Conservation (phyloP, 2,329 filamentous ascomycete species). For the Colletotrichum trifolii region DNA sequence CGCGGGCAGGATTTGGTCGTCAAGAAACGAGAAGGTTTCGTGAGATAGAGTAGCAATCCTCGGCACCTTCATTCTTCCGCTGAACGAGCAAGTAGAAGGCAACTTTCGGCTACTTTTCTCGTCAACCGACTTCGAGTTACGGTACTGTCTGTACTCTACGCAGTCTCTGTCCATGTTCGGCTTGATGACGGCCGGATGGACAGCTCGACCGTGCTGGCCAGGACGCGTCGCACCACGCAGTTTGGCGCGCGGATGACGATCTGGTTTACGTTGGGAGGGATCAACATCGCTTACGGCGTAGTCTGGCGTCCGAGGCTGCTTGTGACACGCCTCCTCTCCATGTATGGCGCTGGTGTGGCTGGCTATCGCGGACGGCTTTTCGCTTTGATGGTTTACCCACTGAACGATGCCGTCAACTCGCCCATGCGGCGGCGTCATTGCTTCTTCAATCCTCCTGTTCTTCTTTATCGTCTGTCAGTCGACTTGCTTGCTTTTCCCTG, state of each 20-base stretch:
- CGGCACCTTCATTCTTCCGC: not conserved
- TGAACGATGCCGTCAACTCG: too few relatives aligned
- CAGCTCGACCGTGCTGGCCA: not conserved
- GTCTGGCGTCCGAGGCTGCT: slow-evolving; percentile 22
- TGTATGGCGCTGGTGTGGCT: too few relatives aligned
- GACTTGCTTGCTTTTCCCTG: too few relatives aligned
- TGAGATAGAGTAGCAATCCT: not conserved
- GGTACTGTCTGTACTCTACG: not conserved
- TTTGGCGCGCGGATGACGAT: slow-evolving; percentile 2
- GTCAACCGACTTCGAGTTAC: too few relatives aligned
- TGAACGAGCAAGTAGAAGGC: too few relatives aligned
- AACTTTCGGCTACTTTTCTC: too few relatives aligned
- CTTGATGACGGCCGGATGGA: not conserved
- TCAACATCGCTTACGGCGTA: not conserved
- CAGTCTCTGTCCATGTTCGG: not conserved
- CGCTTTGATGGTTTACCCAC: not conserved
- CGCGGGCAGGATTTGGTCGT: not conserved
- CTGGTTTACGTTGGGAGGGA: slow-evolving; percentile 9
- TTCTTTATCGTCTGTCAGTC: too few relatives aligned
- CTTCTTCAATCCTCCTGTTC: too few relatives aligned
- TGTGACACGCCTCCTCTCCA: slow-evolving; percentile 7
- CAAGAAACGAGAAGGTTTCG: slow-evolving; percentile 5
- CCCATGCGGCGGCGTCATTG: too few relatives aligned
- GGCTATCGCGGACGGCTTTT: not conserved
- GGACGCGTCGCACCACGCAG: slow-evolving; percentile 8